A percentile compares a stretch with the other conserved stretches of the same genome.
Conservation (phyloP, 78 protist genomes). For the Protostelium mycophagum region DNA sequence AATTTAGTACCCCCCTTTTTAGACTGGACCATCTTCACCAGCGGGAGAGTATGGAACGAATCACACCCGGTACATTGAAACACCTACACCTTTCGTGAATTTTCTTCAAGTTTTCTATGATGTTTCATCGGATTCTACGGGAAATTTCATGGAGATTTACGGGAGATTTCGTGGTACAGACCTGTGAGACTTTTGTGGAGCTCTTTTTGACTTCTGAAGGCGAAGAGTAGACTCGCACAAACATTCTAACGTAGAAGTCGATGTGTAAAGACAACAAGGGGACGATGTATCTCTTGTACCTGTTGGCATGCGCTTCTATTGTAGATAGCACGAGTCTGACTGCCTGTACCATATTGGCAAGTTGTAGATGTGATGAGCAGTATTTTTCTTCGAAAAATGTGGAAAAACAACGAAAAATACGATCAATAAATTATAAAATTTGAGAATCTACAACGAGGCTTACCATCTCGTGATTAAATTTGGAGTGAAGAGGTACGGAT, state of each 20-base stretch:
- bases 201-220: constrained; percentile 22
- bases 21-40: constrained; percentile 20
- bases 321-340: constrained; percentile 77
- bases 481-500: constrained; percentile 62
- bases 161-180: no score
- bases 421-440: not conserved
- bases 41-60: constrained; percentile 56
- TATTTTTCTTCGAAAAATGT: not conserved
- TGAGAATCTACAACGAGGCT: not conserved
- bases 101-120: not conserved
- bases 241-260: constrained; percentile 96
- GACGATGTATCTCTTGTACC: constrained; percentile 72
- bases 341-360: constrained; percentile 32
- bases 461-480: constrained; percentile 90
- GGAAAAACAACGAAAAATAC: not conserved
- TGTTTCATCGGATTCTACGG: not conserved
- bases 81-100: constrained; percentile 8
- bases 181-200: constrained; percentile 15
- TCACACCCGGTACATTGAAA: constrained; percentile 84
- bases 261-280: constrained; percentile 84
- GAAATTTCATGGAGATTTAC: no score
- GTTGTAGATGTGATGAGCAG: constrained; percentile 4
- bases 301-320: constrained; percentile 68
- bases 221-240: constrained; percentile 71
- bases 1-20: constrained; percentile 11